These are phyloP conservation scores for Coemansia reversa DNA, from an alignment of 192 early-diverging fungal species.

Conservation along the genomic window DNA sequence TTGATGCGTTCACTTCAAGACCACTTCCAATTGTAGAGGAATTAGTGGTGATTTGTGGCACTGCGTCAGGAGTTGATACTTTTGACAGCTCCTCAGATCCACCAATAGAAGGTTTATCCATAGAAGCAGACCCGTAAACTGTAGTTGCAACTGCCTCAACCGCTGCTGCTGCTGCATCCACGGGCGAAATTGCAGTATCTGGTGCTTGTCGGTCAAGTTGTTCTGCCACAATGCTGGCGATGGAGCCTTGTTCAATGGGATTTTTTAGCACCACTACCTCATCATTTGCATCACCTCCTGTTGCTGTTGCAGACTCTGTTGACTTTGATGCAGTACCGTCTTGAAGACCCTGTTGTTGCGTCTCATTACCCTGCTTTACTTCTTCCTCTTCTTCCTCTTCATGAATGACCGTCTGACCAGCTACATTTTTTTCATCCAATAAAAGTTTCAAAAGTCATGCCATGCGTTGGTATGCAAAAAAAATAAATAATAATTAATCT, in stretches of 20 bases:
- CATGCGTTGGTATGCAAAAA: too few species aligned
- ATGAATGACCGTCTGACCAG: slow-evolving; percentile 52
- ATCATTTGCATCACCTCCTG: neutral
- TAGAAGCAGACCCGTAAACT: neutral
- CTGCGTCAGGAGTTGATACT: neutral
- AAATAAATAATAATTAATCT: slow-evolving; percentile 27
- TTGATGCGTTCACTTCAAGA: too few species aligned
- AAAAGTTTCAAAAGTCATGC: slow-evolving; percentile 14
- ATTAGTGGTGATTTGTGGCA: neutral
- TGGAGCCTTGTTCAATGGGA: neutral
- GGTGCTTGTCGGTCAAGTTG: slow-evolving; percentile 1
- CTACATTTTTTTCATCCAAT: slow-evolving; percentile 10
- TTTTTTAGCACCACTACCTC: neutral
- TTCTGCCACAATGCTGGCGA: neutral
- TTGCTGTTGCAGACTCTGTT: neutral
- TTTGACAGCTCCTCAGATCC: neutral
- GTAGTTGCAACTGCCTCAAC: slow-evolving; percentile 11
- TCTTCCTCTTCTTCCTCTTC: slow-evolving; percentile 49
- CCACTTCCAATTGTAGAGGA: neutral
- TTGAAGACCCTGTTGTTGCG: neutral
- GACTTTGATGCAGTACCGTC: neutral
- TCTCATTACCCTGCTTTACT: neutral
- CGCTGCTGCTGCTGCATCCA: slow-evolving; percentile 28
- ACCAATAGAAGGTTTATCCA: neutral
- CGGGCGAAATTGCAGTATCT: slow-evolving; percentile 9